Percentiles rank a stretch among this genome's conserved stretches.
These are phyloP conservation scores for Purshia tridentata DNA, from an alignment of 306 rosid species.

Conservation along the genomic window DNA sequence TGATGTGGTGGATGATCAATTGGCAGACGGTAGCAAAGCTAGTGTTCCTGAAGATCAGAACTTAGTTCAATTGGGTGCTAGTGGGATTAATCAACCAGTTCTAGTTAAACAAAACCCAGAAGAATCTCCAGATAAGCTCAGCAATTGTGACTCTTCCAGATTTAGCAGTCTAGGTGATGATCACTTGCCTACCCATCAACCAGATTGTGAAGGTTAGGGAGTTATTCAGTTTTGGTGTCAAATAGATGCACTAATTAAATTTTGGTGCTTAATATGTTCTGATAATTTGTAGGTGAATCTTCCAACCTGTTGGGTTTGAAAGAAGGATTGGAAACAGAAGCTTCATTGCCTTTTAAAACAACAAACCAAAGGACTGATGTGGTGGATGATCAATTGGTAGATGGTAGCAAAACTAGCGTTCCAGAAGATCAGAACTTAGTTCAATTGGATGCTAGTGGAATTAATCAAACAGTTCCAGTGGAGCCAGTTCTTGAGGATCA, in stretches of 20 bases:
- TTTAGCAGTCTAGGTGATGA: not conserved
- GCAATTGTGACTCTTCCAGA: not conserved
- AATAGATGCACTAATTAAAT: not conserved
- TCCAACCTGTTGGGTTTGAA: constrained; percentile 5
- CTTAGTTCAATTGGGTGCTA: constrained; percentile 13
- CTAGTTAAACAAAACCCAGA: not conserved
- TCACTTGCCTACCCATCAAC: not conserved
- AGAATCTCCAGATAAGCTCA: not conserved
- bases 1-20: constrained; percentile 7
- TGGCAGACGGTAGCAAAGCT: constrained; percentile 8
- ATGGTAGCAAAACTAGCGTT: constrained; percentile 4
- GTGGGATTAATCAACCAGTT: not conserved
- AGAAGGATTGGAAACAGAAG: constrained; percentile 16
- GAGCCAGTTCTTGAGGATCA: not conserved
- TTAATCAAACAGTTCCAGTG: not conserved
- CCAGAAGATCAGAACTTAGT: constrained; percentile 8
- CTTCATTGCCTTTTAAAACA: not conserved
- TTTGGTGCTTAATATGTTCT: not conserved
- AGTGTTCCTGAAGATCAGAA: constrained; percentile 3
- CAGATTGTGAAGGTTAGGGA: constrained; percentile 13
- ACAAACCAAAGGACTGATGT: not conserved
- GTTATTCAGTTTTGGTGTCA: not conserved
- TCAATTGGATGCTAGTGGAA: constrained; percentile 8
- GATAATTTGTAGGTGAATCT: constrained; percentile 14
- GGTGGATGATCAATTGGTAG: constrained; percentile 9